A percentile compares a stretch with the other conserved stretches of the same genome.
Conservation (phyloP, 768 basidiomycete species). For the Mrakia hoshinonis region DNA sequence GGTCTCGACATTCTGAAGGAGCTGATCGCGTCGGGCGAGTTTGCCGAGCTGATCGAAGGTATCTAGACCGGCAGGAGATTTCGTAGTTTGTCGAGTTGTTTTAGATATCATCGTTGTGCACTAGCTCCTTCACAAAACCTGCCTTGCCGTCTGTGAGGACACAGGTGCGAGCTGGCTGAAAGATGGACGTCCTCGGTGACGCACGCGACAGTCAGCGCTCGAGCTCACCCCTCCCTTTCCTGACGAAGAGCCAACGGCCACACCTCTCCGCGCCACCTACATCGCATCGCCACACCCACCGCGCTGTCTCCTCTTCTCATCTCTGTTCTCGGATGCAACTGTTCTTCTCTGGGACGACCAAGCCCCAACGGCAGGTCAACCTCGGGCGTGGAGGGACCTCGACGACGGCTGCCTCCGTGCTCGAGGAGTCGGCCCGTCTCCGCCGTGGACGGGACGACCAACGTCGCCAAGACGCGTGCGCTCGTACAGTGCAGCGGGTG, state of each 20-base stretch:
- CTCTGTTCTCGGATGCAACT: neutral
- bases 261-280: neutral
- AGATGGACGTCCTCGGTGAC: no score
- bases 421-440: neutral
- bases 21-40: slow-evolving; percentile 72
- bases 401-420: neutral
- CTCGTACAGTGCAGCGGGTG: neutral
- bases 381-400: slow-evolving; percentile 18
- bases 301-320: neutral
- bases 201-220: no score
- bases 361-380: slow-evolving; percentile 14
- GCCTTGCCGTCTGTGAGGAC: neutral
- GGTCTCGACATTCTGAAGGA: slow-evolving; percentile 87
- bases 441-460: slow-evolving; percentile 10
- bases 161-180: no score
- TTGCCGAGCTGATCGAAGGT: slow-evolving; percentile 46
- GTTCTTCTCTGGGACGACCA: slow-evolving; percentile 24
- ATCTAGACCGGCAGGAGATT: neutral
- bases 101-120: neutral
- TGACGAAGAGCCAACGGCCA: neutral
- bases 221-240: neutral
- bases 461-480: neutral
- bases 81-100: neutral
- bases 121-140: no score
- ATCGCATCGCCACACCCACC: neutral